These are phyloP conservation scores for Dipteronia dyeriana DNA, from an alignment of 345 rosid genomes.

Conservation along the genomic window DNA sequence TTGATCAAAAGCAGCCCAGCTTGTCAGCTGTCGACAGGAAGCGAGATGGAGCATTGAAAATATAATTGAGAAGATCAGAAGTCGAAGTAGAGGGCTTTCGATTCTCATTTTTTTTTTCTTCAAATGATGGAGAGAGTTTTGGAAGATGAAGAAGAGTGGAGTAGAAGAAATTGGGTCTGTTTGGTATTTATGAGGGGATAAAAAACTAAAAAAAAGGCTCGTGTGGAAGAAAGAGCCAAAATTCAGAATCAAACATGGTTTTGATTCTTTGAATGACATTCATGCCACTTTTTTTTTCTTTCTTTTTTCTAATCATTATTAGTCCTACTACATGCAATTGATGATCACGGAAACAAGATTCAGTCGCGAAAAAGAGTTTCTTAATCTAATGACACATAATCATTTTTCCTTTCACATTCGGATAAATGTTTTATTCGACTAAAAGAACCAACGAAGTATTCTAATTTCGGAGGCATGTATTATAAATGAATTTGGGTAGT, in stretches of 20 bases:
- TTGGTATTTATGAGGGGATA: conserved; percentile 24
- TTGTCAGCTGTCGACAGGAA: conserved; percentile 25
- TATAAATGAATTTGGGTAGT: neutral
- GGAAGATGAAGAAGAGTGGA: neutral
- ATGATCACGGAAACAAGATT: too few species aligned
- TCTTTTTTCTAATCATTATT: conserved; percentile 10
- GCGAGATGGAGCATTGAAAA: conserved; percentile 24
- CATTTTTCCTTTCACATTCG: too few species aligned
- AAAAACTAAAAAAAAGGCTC: neutral
- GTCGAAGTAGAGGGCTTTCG: conserved; percentile 14
- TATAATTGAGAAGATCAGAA: conserved; percentile 26
- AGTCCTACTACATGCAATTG: too few species aligned
- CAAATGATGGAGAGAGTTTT: neutral
- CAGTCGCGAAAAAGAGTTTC: too few species aligned
- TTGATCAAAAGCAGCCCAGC: conserved; percentile 1
- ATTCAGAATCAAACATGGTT: neutral
- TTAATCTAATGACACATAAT: too few species aligned
- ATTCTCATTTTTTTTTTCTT: conserved; percentile 26
- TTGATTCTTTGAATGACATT: neutral
- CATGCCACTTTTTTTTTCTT: neutral
- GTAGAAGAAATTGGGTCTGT: neutral
- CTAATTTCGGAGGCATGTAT: neutral
- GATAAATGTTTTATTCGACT: too few species aligned
- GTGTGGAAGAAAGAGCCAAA: conserved; percentile 12
- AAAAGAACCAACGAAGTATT: too few species aligned